These are phyloP conservation scores for Cladophialophora immunda DNA, from an alignment of 2,329 filamentous ascomycete species.

Conservation along the genomic window DNA sequence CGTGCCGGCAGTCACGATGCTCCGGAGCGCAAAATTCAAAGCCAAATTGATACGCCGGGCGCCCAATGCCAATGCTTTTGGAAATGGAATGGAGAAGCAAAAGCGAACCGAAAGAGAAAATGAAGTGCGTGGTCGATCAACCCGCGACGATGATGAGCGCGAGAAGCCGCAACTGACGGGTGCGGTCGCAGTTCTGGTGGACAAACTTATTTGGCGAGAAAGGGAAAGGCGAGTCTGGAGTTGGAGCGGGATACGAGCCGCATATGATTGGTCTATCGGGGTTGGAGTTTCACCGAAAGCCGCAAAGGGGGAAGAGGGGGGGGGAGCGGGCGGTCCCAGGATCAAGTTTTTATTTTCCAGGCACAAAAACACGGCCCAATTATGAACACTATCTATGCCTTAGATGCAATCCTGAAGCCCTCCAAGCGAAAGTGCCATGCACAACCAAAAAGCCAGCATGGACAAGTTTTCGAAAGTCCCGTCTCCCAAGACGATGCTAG, in stretches of 20 bases:
- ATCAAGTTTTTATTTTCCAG: slow-evolving; percentile 23
- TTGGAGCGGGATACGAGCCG: not conserved
- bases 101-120: slow-evolving; percentile 15
- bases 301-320: not conserved
- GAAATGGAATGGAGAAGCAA: slow-evolving; percentile 21
- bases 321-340: not conserved
- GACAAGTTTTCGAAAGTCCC: slow-evolving; percentile 10
- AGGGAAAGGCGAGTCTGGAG: slow-evolving; percentile 25
- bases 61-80: slow-evolving; percentile 29
- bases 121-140: slow-evolving; percentile 16
- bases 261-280: slow-evolving; percentile 23
- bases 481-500: not conserved
- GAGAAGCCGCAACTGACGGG: slow-evolving; percentile 18
- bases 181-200: slow-evolving; percentile 12
- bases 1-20: slow-evolving; percentile 21
- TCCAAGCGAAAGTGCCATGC: slow-evolving; percentile 2
- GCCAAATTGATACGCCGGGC: slow-evolving; percentile 34
- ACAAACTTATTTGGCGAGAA: slow-evolving; percentile 21
- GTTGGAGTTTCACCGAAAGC: slow-evolving; percentile 10
- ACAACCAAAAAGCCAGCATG: not conserved
- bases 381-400: slow-evolving; percentile 26
- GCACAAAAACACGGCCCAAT: slow-evolving; percentile 16
- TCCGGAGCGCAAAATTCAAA: slow-evolving; percentile 19
- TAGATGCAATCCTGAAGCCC: slow-evolving; percentile 13
- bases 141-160: slow-evolving; percentile 14